phyloP scores from a whole-genome alignment of 768 basidiomycete genomes.

The Agaricus blazei region DNA sequence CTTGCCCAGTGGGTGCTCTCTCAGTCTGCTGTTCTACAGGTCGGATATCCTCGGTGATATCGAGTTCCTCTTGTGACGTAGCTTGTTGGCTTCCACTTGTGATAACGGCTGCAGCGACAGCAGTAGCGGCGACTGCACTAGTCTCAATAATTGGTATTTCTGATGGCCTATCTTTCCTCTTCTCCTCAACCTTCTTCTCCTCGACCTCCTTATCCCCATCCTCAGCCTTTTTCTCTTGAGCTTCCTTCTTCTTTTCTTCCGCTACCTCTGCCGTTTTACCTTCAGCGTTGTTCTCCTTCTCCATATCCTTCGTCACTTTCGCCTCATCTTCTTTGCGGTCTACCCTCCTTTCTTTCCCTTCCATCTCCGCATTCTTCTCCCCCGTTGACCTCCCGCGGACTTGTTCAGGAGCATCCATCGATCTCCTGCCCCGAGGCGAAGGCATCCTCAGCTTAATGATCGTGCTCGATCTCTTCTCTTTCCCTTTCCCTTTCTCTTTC shows the following conservation, averaged over 20 bases:
- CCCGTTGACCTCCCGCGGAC: background rate
- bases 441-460: conserved; percentile 23
- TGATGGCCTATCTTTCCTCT: too few species aligned
- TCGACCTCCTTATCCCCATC: background rate
- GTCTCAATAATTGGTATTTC: background rate
- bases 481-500: conserved; percentile 54
- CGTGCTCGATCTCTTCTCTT: conserved; percentile 15
- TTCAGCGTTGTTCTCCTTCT: conserved; percentile 1
- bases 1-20: too few species aligned
- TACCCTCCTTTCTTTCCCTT: too few species aligned
- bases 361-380: background rate
- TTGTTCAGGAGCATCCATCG: conserved; percentile 17
- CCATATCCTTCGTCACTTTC: background rate
- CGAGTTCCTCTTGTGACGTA: too few species aligned
- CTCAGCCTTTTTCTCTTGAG: background rate
- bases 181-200: conserved; percentile 2
- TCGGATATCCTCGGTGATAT: too few species aligned
- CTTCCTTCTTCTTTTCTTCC: background rate
- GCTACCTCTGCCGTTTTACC: too few species aligned
- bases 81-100: too few species aligned
- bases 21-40: background rate
- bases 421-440: conserved; percentile 24
- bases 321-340: background rate
- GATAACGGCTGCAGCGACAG: conserved; percentile 11
- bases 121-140: conserved; percentile 12